These are phyloP conservation scores for Botryobasidium botryosum DNA, from an alignment of 768 basidiomycete genomes.

Conservation along the genomic window DNA sequence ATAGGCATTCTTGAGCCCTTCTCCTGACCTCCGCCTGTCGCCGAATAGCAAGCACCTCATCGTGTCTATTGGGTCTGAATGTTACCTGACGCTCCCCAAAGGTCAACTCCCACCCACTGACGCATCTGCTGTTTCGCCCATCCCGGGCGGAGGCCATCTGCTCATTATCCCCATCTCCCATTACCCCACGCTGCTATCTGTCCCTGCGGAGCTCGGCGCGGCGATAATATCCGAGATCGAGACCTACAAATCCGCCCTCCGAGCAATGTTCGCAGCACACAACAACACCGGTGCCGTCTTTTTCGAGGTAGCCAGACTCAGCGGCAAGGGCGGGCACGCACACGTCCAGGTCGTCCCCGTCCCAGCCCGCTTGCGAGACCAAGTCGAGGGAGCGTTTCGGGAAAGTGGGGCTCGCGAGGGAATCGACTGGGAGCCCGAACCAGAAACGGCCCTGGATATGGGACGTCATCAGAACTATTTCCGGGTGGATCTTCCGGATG, in stretches of 20 bases:
- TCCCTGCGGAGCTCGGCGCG: conserved; percentile 58
- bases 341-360: conserved; percentile 76
- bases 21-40: conserved; percentile 1
- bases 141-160: conserved; percentile 94
- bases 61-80: conserved; percentile 81
- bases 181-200: conserved; percentile 70
- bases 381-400: conserved; percentile 54
- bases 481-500: conserved; percentile 76
- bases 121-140: conserved; percentile 25
- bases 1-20: conserved; percentile 1
- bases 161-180: conserved; percentile 89
- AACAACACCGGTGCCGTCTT: conserved; percentile 53
- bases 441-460: conserved; percentile 37
- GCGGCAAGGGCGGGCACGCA: conserved; percentile 81
- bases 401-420: conserved; percentile 48
- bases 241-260: conserved; percentile 62
- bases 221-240: conserved; percentile 72
- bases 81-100: conserved; percentile 91
- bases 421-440: conserved; percentile 58
- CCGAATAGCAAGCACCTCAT: conserved; percentile 75
- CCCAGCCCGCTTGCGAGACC: conserved; percentile 40
- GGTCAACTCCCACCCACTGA: conserved; percentile 85
- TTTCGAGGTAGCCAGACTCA: conserved; percentile 77
- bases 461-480: conserved; percentile 64
- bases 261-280: conserved; percentile 52